A percentile compares a stretch with the other conserved stretches of the same genome.
These are phyloP conservation scores for Coemansia sp. DNA, from an alignment of 192 early-diverging fungal genomes.

Conservation along the genomic window DNA sequence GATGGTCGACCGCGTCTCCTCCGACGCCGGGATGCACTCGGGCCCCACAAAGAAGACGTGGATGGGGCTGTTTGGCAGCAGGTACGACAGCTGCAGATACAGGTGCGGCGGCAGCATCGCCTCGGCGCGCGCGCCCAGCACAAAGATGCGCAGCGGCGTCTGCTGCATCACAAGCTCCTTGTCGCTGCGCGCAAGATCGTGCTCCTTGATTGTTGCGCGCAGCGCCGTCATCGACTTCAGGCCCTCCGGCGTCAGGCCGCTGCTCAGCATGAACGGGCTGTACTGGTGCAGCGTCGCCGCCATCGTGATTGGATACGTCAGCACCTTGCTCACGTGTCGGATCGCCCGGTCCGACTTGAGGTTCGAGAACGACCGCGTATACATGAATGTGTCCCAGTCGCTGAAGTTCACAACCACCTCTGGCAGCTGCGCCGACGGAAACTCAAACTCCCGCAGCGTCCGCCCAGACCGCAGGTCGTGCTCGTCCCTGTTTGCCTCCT, in stretches of 20 bases:
- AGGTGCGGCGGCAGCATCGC: conserved; percentile 72
- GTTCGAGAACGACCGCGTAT: conserved; percentile 75
- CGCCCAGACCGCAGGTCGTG: conserved; percentile 77
- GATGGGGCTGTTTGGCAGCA: conserved; percentile 72
- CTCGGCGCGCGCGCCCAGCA: conserved; percentile 74
- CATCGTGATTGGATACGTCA: conserved; percentile 79
- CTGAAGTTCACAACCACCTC: conserved; percentile 76
- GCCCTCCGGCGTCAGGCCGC: conserved; percentile 70
- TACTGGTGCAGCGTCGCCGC: conserved; percentile 70
- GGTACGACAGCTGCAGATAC: conserved; percentile 69
- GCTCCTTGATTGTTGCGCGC: conserved; percentile 55
- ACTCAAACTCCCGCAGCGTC: conserved; percentile 75
- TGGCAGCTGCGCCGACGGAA: conserved; percentile 67
- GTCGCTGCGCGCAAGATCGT: conserved; percentile 53
- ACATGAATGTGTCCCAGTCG: conserved; percentile 77
- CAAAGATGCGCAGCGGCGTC: conserved; percentile 66
- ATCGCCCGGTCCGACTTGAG: conserved; percentile 69
- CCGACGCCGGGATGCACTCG: conserved; percentile 60
- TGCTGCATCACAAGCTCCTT: conserved; percentile 56
- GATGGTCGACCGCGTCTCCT: conserved; percentile 56
- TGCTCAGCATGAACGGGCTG: conserved; percentile 65
- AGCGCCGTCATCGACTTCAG: conserved; percentile 68
- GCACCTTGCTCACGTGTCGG: conserved; percentile 75
- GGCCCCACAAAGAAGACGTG: conserved; percentile 82
- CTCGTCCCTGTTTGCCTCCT: conserved; percentile 76